These are phyloP conservation scores for Candida namnaoensis DNA, from an alignment of 805 yeast species.

Conservation along the genomic window DNA sequence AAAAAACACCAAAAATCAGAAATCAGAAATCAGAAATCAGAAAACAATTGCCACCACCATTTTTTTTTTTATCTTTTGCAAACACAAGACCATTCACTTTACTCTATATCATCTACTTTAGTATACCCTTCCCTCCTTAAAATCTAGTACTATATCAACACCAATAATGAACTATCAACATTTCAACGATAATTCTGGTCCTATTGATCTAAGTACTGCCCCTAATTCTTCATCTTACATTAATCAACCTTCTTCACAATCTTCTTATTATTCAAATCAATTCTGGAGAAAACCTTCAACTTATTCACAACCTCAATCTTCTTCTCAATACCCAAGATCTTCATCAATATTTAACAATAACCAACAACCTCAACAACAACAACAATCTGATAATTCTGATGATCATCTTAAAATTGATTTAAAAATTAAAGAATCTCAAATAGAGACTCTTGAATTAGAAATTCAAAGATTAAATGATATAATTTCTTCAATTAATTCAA, in stretches of 20 bases:
- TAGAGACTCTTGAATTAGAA: conserved; percentile 36
- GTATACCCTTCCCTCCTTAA: too few species aligned
- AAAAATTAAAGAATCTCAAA: conserved; percentile 44
- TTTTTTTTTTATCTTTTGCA: too few species aligned
- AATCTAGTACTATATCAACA: too few species aligned
- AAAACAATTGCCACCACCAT: too few species aligned
- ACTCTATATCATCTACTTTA: too few species aligned
- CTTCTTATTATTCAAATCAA: not conserved
- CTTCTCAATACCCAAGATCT: not conserved
- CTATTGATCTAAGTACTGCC: conserved; percentile 7
- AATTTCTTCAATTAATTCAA: conserved; percentile 25
- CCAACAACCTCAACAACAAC: not conserved
- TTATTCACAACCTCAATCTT: not conserved
- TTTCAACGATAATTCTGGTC: conserved; percentile 3
- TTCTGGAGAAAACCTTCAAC: conserved; percentile 1
- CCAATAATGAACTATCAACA: conserved; percentile 1
- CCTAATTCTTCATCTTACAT: conserved; percentile 5
- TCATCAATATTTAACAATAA: not conserved
- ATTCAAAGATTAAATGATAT: conserved; percentile 26
- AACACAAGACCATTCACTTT: too few species aligned
- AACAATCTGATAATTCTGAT: conserved; percentile 8
- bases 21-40: too few species aligned
- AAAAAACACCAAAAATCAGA: too few species aligned
- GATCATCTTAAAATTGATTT: conserved; percentile 41
- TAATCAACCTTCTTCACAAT: not conserved